phyloP scores from a whole-genome alignment of 768 basidiomycete genomes.

The Psilocybe cyanescens region DNA sequence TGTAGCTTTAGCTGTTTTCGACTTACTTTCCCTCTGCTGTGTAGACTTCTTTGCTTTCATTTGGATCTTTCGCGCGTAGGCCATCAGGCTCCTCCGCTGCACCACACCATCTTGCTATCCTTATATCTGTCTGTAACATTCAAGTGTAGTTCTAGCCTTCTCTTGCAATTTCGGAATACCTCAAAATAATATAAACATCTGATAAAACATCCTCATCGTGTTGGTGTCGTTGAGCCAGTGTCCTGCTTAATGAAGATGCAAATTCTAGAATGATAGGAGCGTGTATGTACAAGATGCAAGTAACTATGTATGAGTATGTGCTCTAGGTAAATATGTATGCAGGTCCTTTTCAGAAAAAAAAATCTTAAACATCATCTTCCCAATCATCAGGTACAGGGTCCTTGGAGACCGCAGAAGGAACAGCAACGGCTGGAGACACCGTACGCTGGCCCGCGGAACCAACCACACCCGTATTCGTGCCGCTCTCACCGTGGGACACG shows the following conservation, averaged over 20 bases:
- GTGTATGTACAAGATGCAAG: too few relatives aligned
- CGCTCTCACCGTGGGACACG: background rate
- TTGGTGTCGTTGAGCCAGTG: background rate
- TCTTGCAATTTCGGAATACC: background rate
- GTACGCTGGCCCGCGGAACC: background rate
- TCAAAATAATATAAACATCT: background rate
- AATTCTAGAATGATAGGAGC: too few relatives aligned
- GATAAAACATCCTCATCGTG: background rate
- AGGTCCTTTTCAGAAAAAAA: background rate
- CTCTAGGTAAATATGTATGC: too few relatives aligned
- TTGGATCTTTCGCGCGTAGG: background rate
- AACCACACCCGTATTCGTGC: background rate
- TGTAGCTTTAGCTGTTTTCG: conserved; percentile 4
- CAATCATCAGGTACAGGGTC: conserved; percentile 22
- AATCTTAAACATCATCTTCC: conserved; percentile 4
- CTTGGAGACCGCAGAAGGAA: conserved; percentile 9
- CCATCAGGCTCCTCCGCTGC: background rate
- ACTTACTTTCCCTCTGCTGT: background rate
- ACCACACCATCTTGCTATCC: background rate
- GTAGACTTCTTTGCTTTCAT: background rate
- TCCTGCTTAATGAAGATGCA: too few relatives aligned
- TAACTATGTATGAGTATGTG: too few relatives aligned
- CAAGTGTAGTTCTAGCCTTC: conserved; percentile 3
- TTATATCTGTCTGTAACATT: background rate
- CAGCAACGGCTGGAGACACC: conserved; percentile 13